Evolutionary conservation across 139 green algal species (phyloP).

Genomic region (Chlamydomonas schloesseri): DNA sequence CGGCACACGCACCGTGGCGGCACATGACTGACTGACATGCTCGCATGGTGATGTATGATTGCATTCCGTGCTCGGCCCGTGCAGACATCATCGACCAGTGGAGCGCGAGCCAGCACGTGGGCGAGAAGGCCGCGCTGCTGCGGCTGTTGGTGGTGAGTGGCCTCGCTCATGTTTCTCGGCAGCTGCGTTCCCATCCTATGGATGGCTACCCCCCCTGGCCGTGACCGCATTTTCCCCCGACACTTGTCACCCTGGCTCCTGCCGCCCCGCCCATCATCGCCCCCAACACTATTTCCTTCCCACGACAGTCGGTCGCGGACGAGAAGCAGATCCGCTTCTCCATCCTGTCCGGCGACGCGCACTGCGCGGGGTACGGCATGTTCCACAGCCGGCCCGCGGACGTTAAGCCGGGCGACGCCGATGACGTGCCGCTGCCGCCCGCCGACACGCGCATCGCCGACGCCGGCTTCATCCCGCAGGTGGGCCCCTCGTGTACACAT

Average conservation of each 20-base stretch:
- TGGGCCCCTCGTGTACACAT: too few species aligned
- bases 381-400: not conserved
- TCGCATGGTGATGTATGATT: too few species aligned
- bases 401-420: not conserved
- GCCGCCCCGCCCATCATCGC: too few species aligned
- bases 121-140: conserved; percentile 25
- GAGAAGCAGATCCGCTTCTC: conserved; percentile 19
- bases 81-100: conserved; percentile 74
- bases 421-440: not conserved
- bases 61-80: too few species aligned
- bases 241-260: too few species aligned
- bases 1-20: too few species aligned
- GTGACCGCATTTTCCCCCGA: too few species aligned
- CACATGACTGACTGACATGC: too few species aligned
- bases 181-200: too few species aligned
- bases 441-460: not conserved
- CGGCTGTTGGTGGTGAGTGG: conserved; percentile 19
- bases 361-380: conserved; percentile 38
- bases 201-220: too few species aligned
- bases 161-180: too few species aligned
- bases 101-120: conserved; percentile 35
- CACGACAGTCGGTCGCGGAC: conserved; percentile 24
- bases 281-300: too few species aligned
- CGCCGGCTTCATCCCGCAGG: conserved; percentile 36
- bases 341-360: conserved; percentile 49